Base-by-base conservation (phyloP, 208 protist species). In the Strigomonas oncopelti region DNA sequence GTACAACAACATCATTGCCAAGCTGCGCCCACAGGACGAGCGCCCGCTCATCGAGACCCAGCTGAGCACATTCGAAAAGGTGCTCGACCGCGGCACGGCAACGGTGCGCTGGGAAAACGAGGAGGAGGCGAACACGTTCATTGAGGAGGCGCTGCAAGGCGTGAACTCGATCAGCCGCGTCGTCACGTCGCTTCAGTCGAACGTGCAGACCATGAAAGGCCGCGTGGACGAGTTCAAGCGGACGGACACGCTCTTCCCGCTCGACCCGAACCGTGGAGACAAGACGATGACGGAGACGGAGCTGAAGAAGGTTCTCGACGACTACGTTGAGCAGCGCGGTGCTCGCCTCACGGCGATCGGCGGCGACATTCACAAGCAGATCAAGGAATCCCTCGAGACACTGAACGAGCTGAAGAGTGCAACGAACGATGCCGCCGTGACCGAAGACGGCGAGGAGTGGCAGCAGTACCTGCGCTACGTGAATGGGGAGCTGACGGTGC, bases 1-100 rank as follows among this genome's bases (percentile, higher is more conserved):
- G 18, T 98, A 97, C 81, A 99, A 99, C 83, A 80, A 88, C 69
- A 85, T 98, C 63, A 87, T 88, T 61, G 72, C 67, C 20, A 94
- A 83, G 34, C 78, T 99, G 24, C 88, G 95, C 45, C 72, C 76
- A 0, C 84, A 98, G 55, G 92, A 94, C 62, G 97, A 99, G 84
- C 74, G 76, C 18, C 95, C 96, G 8, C 86, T 99, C 29, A 85
- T 99, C 54, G 74, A 91, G 81, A 77, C 32, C 1, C 88, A 97
- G 70, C 77, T 98, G 31, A 75, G 89, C 58, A 70, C 81, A 25
- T 96, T 98, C 75, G 92, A 97, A 71, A 74, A 72, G 52, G 86
- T 79, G 25, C 75, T 97, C 48, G 73, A 85, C 0, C 77, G 81
- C 25, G 94, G 90, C 5, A 66, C 88, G 42, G 81, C 66, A 20